Evolutionary conservation across 495 filamentous ascomycete genomes (phyloP).

Genomic region (Hypoxylon subgilvum): DNA sequence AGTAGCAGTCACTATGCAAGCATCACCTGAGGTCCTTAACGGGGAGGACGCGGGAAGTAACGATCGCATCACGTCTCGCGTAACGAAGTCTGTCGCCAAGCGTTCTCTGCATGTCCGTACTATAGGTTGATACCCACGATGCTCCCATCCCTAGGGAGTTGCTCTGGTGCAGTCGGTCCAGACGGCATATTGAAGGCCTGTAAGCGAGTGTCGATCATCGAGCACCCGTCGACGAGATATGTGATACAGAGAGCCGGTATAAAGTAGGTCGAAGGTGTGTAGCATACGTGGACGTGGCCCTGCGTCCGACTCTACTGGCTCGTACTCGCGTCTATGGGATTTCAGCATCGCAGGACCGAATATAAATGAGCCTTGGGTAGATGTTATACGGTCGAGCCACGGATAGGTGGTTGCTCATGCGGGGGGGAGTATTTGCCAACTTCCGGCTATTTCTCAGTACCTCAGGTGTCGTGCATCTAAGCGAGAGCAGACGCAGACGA

Average conservation of each 20-base stretch:
- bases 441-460: constrained; percentile 37
- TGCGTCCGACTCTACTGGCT: constrained; percentile 2
- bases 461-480: constrained; percentile 15
- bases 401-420: constrained; percentile 32
- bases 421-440: constrained; percentile 34
- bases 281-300: constrained; percentile 2
- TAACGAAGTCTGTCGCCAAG: constrained; percentile 20
- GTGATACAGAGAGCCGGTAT: neutral
- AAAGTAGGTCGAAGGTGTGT: neutral
- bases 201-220: constrained; percentile 17
- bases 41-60: constrained; percentile 29
- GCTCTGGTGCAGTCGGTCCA: constrained; percentile 2
- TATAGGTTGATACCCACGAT: constrained; percentile 12
- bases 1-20: neutral
- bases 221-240: neutral
- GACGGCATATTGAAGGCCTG: neutral
- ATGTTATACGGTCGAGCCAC: constrained; percentile 28
- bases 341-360: constrained; percentile 14
- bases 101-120: constrained; percentile 27
- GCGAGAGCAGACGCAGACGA: constrained; percentile 21
- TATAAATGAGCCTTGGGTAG: constrained; percentile 33
- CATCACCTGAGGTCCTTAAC: constrained; percentile 4
- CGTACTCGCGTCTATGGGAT: constrained; percentile 5
- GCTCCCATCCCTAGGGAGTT: constrained; percentile 8
- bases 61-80: constrained; percentile 1